Evolutionary conservation across 305 asterid species (phyloP).

Genomic region (Fraxinus greggii): DNA sequence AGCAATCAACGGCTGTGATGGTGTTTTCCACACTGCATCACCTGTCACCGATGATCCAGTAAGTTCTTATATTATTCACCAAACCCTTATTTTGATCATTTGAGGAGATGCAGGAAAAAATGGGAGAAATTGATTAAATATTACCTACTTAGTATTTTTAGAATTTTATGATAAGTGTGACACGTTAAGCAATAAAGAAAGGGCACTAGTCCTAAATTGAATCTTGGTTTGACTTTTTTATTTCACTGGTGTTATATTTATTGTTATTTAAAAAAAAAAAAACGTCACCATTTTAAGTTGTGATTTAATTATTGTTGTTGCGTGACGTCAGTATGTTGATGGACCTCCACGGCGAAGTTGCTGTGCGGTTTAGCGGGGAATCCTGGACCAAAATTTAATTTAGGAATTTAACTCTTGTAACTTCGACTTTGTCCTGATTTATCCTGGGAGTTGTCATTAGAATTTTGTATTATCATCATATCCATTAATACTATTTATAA

Average conservation of each 20-base stretch:
- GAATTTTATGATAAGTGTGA: not conserved
- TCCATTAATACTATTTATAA: too few relatives aligned
- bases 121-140: not conserved
- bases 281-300: too few relatives aligned
- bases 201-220: not conserved
- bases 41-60: constrained; percentile 97
- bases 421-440: not conserved
- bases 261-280: not conserved
- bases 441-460: too few relatives aligned
- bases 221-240: not conserved
- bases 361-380: too few relatives aligned
- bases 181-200: not conserved
- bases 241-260: not conserved
- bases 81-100: not conserved
- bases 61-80: constrained; percentile 23
- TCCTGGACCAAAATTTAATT: too few relatives aligned
- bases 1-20: constrained; percentile 89
- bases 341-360: too few relatives aligned
- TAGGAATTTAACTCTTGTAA: too few relatives aligned
- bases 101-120: not conserved
- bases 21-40: constrained; percentile 94
- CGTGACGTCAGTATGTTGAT: too few relatives aligned
- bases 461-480: too few relatives aligned
- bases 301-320: too few relatives aligned
- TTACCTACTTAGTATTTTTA: too few relatives aligned